Conservation (phyloP, 352 stramenopile species). For the Pythium scleroteichum region DNA sequence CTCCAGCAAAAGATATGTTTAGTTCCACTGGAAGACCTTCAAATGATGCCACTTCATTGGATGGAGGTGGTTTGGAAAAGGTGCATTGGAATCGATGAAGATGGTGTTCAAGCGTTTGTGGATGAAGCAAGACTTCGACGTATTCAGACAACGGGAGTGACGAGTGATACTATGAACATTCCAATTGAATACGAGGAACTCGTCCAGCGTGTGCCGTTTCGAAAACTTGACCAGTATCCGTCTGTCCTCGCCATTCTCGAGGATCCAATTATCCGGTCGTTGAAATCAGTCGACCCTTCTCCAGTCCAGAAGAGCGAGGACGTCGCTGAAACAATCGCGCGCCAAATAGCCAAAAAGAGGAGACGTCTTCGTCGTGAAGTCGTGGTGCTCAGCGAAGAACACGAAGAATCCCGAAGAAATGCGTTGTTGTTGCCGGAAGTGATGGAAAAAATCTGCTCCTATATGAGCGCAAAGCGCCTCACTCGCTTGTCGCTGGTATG, state of each 20-base stretch:
- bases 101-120: slow-evolving; percentile 44
- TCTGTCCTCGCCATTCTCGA: slow-evolving; percentile 9
- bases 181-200: slow-evolving; percentile 1
- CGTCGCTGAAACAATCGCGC: neutral
- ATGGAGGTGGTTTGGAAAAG: slow-evolving; percentile 51
- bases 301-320: neutral
- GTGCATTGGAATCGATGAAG: slow-evolving; percentile 46
- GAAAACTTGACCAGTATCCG: slow-evolving; percentile 16
- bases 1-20: slow-evolving; percentile 27
- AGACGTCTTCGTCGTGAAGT: slow-evolving; percentile 10
- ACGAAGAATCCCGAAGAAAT: slow-evolving; percentile 48
- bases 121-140: slow-evolving; percentile 20
- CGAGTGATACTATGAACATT: neutral
- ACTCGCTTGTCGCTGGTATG: slow-evolving; percentile 61
- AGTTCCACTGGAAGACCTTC: slow-evolving; percentile 45
- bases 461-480: slow-evolving; percentile 72
- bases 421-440: slow-evolving; percentile 60
- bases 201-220: slow-evolving; percentile 8
- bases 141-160: neutral
- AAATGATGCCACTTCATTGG: slow-evolving; percentile 52
- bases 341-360: slow-evolving; percentile 4
- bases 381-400: slow-evolving; percentile 24
- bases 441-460: slow-evolving; percentile 69
- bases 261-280: neutral
- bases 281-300: slow-evolving; percentile 11